These are phyloP conservation scores for Phoenix roebelenii DNA, from an alignment of 176 grass and related monocot genomes.

Conservation along the genomic window DNA sequence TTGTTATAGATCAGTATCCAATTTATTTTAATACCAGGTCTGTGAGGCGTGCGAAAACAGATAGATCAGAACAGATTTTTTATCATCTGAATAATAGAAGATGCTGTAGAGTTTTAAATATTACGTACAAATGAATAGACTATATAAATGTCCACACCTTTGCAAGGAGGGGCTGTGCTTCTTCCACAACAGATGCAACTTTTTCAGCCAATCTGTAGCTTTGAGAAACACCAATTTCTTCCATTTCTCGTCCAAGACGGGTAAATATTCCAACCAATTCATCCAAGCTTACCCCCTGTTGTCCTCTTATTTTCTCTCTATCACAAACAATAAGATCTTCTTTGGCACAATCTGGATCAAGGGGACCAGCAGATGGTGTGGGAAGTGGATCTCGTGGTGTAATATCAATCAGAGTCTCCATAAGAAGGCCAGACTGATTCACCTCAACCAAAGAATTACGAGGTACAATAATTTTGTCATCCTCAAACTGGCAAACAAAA, in stretches of 20 bases:
- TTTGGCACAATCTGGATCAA: slow-evolving; percentile 54
- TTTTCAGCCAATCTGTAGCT: slow-evolving; percentile 84
- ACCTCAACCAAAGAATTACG: slow-evolving; percentile 82
- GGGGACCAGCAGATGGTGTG: slow-evolving; percentile 60
- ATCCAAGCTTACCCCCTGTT: slow-evolving; percentile 93
- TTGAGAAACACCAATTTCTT: slow-evolving; percentile 66
- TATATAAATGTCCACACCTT: slow-evolving; percentile 28
- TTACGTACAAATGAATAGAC: too few species aligned
- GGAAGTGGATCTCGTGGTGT: slow-evolving; percentile 79
- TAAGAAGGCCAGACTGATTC: slow-evolving; percentile 94
- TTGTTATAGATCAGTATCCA: too few species aligned
- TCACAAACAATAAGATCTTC: slow-evolving; percentile 87
- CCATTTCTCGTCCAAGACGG: slow-evolving; percentile 83
- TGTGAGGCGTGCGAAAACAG: too few species aligned
- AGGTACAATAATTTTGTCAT: slow-evolving; percentile 90
- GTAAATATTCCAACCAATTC: slow-evolving; percentile 80
- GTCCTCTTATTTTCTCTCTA: slow-evolving; percentile 71
- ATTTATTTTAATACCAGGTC: too few species aligned
- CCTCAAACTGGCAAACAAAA: slow-evolving; percentile 51
- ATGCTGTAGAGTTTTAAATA: too few species aligned
- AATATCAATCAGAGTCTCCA: slow-evolving; percentile 94
- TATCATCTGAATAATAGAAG: too few species aligned
- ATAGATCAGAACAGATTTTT: too few species aligned
- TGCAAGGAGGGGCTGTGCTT: slow-evolving; percentile 79
- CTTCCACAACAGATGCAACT: slow-evolving; percentile 80